Evolutionary conservation across 108 stramenopile genomes (phyloP).

Genomic region (Skeletonema potamos): DNA sequence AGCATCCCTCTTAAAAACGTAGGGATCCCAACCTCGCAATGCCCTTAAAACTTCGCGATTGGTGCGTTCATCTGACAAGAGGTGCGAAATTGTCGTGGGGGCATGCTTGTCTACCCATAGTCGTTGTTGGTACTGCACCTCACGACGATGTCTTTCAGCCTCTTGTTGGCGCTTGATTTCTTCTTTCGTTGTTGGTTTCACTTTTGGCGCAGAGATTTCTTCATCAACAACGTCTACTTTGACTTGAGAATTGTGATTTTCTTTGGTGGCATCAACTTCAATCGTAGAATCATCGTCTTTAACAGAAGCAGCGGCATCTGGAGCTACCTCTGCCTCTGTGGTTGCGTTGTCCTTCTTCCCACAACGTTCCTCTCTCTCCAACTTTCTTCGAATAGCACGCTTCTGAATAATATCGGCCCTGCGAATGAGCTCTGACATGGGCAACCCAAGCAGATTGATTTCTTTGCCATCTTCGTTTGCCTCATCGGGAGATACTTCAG

Average conservation of each 20-base stretch:
- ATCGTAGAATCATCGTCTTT: constrained; percentile 21
- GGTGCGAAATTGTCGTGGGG: constrained; percentile 81
- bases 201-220: neutral
- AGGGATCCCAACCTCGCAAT: constrained; percentile 91
- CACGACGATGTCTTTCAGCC: constrained; percentile 4
- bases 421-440: constrained; percentile 48
- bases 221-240: too few relatives aligned
- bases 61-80: constrained; percentile 91
- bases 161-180: constrained; percentile 1
- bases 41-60: constrained; percentile 93
- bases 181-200: neutral
- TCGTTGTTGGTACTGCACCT: constrained; percentile 32
- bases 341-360: constrained; percentile 1
- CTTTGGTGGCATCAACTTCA: neutral
- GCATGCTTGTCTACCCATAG: constrained; percentile 96
- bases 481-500: neutral
- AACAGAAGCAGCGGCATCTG: neutral
- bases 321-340: too few relatives aligned
- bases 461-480: constrained; percentile 12
- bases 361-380: constrained; percentile 29
- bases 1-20: constrained; percentile 85
- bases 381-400: constrained; percentile 33
- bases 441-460: constrained; percentile 34
- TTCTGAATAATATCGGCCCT: constrained; percentile 45
- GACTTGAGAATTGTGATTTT: neutral